These are phyloP conservation scores for Juglanconis juglandina DNA, from an alignment of 2,329 filamentous ascomycete species.

Conservation along the genomic window DNA sequence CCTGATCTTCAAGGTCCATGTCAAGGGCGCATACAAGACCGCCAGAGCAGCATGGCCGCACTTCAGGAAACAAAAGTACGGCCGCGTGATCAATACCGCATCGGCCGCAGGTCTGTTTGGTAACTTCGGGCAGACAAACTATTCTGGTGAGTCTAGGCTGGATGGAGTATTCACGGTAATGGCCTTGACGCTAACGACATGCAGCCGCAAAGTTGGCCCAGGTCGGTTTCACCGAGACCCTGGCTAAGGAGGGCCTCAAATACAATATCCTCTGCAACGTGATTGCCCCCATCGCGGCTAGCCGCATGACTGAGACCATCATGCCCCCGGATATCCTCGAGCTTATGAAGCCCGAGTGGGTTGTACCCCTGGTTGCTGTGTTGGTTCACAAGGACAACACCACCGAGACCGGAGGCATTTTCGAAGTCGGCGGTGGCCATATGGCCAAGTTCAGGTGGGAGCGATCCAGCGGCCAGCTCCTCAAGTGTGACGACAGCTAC, in stretches of 20 bases:
- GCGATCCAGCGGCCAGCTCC: conserved; percentile 79
- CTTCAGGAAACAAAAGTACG: conserved; percentile 98
- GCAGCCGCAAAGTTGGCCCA: conserved; percentile 85
- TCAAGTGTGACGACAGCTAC: conserved; percentile 84
- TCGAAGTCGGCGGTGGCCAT: conserved; percentile 90
- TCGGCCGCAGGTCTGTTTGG: conserved; percentile 96
- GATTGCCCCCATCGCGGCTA: conserved; percentile 92
- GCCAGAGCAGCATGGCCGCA: conserved; percentile 92
- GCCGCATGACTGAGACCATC: conserved; percentile 90
- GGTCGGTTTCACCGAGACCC: conserved; percentile 95
- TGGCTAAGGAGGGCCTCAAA: conserved; percentile 95
- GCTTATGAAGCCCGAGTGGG: conserved; percentile 86
- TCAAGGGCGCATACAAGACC: conserved; percentile 93
- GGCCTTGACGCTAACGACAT: conserved; percentile 1
- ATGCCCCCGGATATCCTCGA: conserved; percentile 92
- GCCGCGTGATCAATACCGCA: conserved; percentile 91
- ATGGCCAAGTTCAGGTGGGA: conserved; percentile 94
- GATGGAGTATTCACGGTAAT: background rate
- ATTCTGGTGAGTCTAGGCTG: conserved; percentile 59
- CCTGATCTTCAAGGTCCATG: conserved; percentile 86
- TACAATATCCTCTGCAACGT: conserved; percentile 97
- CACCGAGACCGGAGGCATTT: conserved; percentile 81
- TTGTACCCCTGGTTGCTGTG: conserved; percentile 86
- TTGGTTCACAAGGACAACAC: conserved; percentile 83
- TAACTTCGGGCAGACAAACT: conserved; percentile 93